Percentiles rank a stretch among this genome's conserved stretches.
These are phyloP conservation scores for Lachancea lanzarotensis DNA, from an alignment of 805 yeast genomes.

Conservation along the genomic window DNA sequence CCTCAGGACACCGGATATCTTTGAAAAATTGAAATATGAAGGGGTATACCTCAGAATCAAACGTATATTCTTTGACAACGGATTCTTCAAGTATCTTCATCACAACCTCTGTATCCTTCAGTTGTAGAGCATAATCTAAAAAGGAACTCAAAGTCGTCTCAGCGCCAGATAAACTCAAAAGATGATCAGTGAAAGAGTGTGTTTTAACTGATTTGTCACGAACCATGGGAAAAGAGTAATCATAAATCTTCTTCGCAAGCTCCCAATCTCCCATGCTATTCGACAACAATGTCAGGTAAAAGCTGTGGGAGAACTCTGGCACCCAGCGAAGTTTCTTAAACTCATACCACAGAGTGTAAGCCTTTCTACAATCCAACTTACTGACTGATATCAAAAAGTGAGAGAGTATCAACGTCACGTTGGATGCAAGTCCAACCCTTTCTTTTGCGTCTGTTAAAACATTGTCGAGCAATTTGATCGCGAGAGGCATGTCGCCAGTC, in stretches of 20 bases:
- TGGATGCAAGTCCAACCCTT: slow-evolving; percentile 29
- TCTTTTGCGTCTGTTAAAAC: slow-evolving; percentile 41
- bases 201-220: slow-evolving; percentile 9
- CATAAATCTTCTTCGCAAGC: slow-evolving; percentile 32
- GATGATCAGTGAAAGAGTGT: slow-evolving; percentile 16
- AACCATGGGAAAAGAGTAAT: slow-evolving; percentile 34
- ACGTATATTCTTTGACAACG: slow-evolving; percentile 29
- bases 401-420: slow-evolving; percentile 39
- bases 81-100: slow-evolving; percentile 37
- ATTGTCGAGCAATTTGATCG: slow-evolving; percentile 52
- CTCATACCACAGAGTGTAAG: slow-evolving; percentile 34
- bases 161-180: slow-evolving; percentile 23
- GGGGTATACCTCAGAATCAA: slow-evolving; percentile 31
- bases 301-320: slow-evolving; percentile 37
- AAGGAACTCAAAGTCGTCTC: slow-evolving; percentile 22
- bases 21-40: slow-evolving; percentile 30
- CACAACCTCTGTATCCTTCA: slow-evolving; percentile 29
- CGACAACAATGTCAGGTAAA: slow-evolving; percentile 32
- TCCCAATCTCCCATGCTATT: slow-evolving; percentile 33
- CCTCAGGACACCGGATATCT: slow-evolving; percentile 27
- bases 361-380: slow-evolving; percentile 30
- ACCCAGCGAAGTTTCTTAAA: slow-evolving; percentile 36
- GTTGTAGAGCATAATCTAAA: slow-evolving; percentile 26
- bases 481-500: slow-evolving; percentile 43
- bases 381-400: slow-evolving; percentile 38